Base-by-base conservation (phyloP, 495 filamentous ascomycete species). In the Aspergillus incahuasiensis region DNA sequence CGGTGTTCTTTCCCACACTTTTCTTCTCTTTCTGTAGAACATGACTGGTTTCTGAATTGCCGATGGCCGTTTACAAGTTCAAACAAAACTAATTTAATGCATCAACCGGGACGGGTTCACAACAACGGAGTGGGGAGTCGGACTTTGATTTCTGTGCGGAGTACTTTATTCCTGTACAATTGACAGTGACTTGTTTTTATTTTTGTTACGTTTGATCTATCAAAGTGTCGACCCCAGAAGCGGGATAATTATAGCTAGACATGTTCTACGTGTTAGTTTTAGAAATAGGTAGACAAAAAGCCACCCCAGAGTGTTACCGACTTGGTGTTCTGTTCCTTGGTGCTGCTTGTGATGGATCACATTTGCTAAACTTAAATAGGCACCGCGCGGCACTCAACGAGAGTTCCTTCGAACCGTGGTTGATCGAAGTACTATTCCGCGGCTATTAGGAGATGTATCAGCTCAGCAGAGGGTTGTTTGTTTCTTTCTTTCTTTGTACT, bases 111-210 rank as follows among this genome's bases (percentile, higher is more conserved):
- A 49, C 5, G 12, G 32, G 1, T 16, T 48, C 45, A 40, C 19
- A 55, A 55, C 56, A 57, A 50, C 18, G 41, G 56, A 56, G 40
- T 38, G 40, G 51, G 52, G 28, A 46, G 52, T 20, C 40, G 43
- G 13, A 19, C 38, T 51, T 46, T 28, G 25, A 28, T 28, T n/a
- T 28, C 25, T 28, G 25, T 28, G 25, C 25, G 25, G 25, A 28
- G 25, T 28, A 28, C 32, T 35, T 5, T 35, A 35, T n/a, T n/a
- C n/a, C 32, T 62, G 63, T 65, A 65, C 50, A 56, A 59, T 65
- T 49, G 47, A 49, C 40, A 45, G 45, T 56, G 48, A 45, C 22
- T 50, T 40, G 51, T 47, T 46, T 43, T 56, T 35, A 42, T 28
- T 39, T 63, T 25, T 50, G 53, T 53, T 52, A 53, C 24, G 57